Conservation (phyloP, 306 rosid genomes). For the peach (Prunus persica) region DNA sequence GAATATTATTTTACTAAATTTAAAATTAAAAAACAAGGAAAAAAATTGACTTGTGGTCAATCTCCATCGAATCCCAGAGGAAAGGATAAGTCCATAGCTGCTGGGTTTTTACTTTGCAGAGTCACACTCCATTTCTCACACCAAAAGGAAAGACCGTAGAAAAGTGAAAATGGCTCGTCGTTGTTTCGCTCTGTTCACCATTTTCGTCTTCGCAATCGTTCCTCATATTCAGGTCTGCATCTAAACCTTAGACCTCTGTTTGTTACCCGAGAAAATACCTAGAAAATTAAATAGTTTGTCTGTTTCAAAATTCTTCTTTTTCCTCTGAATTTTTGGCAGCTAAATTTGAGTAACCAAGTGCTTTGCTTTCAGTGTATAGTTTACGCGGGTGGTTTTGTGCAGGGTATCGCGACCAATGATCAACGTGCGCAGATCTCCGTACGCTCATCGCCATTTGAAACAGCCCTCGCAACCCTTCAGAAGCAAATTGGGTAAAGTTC, state of each 20-base stretch:
- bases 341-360: no score
- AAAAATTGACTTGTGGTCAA: not conserved
- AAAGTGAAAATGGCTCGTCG: conserved; percentile 31
- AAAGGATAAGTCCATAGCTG: not conserved
- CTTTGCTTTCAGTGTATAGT: not conserved
- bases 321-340: no score
- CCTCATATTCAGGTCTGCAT: conserved; percentile 29
- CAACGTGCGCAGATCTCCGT: conserved; percentile 9
- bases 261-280: not conserved
- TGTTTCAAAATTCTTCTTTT: not conserved
- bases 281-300: not conserved
- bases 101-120: not conserved
- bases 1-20: no score
- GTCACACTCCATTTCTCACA: not conserved
- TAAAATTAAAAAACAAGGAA: no score
- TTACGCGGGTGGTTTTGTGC: not conserved
- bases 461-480: conserved; percentile 59
- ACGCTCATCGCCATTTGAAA: conserved; percentile 42
- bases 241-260: not conserved
- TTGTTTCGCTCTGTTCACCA: conserved; percentile 24
- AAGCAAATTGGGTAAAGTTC: conserved; percentile 37
- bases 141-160: not conserved
- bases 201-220: conserved; percentile 30
- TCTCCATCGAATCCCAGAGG: not conserved
- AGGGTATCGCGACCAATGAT: conserved; percentile 25